phyloP scores from a whole-genome alignment of 2,329 filamentous ascomycete genomes.

The Fusarium concolor region DNA sequence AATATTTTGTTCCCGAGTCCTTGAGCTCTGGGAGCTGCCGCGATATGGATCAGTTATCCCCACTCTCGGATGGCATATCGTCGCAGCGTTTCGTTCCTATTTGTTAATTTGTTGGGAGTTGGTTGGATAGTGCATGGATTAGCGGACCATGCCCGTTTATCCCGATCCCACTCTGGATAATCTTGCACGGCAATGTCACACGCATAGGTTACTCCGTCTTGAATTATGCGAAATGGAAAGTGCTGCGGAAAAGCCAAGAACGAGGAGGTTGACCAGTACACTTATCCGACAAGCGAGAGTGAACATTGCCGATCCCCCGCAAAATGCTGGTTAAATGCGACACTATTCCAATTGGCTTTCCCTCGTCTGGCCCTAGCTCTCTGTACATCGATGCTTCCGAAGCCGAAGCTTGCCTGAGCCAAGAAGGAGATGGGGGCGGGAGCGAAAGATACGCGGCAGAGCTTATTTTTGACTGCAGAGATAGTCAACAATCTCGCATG shows the following conservation, averaged over 20 bases:
- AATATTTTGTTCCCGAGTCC: not conserved
- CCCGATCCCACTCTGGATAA: not conserved
- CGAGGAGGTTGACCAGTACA: not conserved
- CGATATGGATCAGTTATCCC: not conserved
- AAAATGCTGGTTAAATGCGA: not conserved
- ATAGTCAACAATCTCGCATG: not conserved
- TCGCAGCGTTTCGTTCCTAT: not conserved
- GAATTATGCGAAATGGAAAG: no score
- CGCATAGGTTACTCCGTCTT: not conserved
- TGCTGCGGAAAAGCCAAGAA: constrained; percentile 3
- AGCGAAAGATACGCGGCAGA: not conserved
- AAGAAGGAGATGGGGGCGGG: not conserved
- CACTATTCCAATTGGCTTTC: not conserved
- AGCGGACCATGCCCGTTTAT: not conserved
- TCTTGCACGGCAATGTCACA: not conserved
- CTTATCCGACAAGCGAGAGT: constrained; percentile 19
- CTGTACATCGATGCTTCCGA: not conserved
- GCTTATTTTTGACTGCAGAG: not conserved
- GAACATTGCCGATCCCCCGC: constrained; percentile 23
- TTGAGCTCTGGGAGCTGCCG: not conserved
- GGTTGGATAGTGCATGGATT: not conserved
- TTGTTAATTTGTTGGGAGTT: not conserved
- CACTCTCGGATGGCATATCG: not conserved
- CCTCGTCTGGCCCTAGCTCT: not conserved
- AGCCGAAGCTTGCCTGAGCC: not conserved